Percentiles rank a stretch among this genome's conserved stretches.
Conservation (phyloP, 805 yeast species). For the Yamadazyma kitorensis region DNA sequence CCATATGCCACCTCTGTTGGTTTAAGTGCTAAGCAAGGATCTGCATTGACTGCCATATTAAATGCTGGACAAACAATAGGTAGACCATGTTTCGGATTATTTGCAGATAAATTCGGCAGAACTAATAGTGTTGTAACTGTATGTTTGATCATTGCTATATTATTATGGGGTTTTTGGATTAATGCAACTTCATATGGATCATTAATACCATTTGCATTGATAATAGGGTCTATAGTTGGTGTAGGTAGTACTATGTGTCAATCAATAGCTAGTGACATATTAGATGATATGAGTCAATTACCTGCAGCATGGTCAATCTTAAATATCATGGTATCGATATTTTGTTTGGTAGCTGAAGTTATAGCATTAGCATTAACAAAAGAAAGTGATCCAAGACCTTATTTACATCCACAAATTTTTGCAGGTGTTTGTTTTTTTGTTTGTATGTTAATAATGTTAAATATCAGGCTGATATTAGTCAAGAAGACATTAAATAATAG, state of each 20-base stretch:
- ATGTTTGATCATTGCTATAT: conserved; percentile 22
- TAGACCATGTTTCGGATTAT: conserved; percentile 45
- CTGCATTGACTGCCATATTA: conserved; percentile 31
- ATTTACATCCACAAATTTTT: conserved; percentile 55
- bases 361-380: conserved; percentile 50
- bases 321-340: conserved; percentile 29
- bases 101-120: conserved; percentile 49
- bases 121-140: conserved; percentile 28
- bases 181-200: conserved; percentile 31
- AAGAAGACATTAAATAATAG: conserved; percentile 28
- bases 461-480: conserved; percentile 51
- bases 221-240: conserved; percentile 32
- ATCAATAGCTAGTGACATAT: conserved; percentile 23
- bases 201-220: conserved; percentile 26
- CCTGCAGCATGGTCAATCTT: conserved; percentile 41
- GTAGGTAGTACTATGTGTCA: conserved; percentile 24
- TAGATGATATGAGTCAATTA: conserved; percentile 17
- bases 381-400: conserved; percentile 33
- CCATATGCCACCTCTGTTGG: conserved; percentile 47
- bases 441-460: conserved; percentile 36
- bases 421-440: conserved; percentile 48
- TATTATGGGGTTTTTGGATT: conserved; percentile 38
- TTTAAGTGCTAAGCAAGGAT: conserved; percentile 27
- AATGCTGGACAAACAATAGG: conserved; percentile 49
- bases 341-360: conserved; percentile 49